Conservation (phyloP, 1,284 basidiomycete genomes). For the Mycena sp. region DNA sequence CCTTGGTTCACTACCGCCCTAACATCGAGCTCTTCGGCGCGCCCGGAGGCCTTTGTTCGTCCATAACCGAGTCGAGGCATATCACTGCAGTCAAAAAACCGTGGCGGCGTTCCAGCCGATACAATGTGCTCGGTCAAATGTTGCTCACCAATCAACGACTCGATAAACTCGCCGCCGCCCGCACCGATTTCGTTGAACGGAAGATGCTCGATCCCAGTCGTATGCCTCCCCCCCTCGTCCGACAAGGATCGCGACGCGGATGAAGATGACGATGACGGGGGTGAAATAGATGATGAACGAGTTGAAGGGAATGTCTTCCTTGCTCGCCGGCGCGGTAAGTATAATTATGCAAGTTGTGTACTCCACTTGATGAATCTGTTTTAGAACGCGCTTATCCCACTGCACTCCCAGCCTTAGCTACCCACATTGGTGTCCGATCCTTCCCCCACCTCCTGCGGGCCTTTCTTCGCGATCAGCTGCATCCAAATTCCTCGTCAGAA, state of each 20-base stretch:
- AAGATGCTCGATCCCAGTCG: conserved; percentile 1
- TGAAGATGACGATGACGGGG: too few relatives aligned
- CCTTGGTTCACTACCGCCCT: not conserved
- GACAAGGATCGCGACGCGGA: not conserved
- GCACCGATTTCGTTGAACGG: not conserved
- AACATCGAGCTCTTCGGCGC: not conserved
- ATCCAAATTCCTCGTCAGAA: conserved; percentile 30
- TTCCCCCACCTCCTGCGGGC: conserved; percentile 28
- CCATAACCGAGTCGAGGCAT: conserved; percentile 10
- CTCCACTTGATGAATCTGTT: too few relatives aligned
- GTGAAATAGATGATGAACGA: too few relatives aligned
- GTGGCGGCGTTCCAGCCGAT: conserved; percentile 9
- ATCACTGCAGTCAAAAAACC: conserved; percentile 17
- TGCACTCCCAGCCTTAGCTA: not conserved
- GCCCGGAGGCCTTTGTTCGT: not conserved
- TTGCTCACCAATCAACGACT: conserved; percentile 1
- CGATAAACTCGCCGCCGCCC: conserved; percentile 2
- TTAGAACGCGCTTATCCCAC: not conserved
- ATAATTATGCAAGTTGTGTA: too few relatives aligned
- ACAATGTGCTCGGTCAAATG: conserved; percentile 9
- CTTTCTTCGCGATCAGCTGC: conserved; percentile 36
- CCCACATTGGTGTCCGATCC: conserved; percentile 24
- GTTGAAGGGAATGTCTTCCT: too few relatives aligned
- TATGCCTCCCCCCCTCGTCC: not conserved
- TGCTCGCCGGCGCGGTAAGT: too few relatives aligned